A percentile compares a stretch with the other conserved stretches of the same genome.
Evolutionary conservation across 495 filamentous ascomycete genomes (phyloP).

Genomic region (Penicillium canescens): DNA sequence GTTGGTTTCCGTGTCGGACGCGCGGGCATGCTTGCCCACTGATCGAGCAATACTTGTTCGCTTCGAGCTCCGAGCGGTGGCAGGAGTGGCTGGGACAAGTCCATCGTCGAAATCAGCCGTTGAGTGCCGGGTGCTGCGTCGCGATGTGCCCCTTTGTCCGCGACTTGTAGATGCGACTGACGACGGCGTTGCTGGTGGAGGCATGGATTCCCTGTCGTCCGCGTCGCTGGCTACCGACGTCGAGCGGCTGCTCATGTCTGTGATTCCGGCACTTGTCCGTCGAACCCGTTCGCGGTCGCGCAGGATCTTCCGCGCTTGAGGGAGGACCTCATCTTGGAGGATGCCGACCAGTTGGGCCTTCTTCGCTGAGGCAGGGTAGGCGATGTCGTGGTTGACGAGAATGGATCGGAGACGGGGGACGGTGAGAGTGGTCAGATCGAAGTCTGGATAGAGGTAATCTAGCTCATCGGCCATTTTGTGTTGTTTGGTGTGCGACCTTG

Average conservation of each 20-base stretch:
- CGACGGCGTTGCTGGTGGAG: constrained; percentile 48
- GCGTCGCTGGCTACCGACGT: constrained; percentile 47
- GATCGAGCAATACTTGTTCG: constrained; percentile 34
- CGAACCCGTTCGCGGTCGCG: constrained; percentile 72
- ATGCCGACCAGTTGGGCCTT: constrained; percentile 84
- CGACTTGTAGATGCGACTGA: constrained; percentile 44
- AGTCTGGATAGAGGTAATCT: constrained; percentile 80
- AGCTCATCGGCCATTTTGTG: constrained; percentile 64
- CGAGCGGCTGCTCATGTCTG: constrained; percentile 66
- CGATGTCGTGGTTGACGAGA: constrained; percentile 79
- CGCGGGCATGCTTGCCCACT: constrained; percentile 55
- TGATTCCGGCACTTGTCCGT: constrained; percentile 81
- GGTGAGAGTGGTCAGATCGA: constrained; percentile 80
- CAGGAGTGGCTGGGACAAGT: constrained; percentile 31
- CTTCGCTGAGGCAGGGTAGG: constrained; percentile 83
- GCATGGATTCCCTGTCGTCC: constrained; percentile 44
- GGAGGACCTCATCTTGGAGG: constrained; percentile 76
- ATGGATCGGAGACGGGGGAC: constrained; percentile 85
- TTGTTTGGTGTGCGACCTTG: constrained; percentile 2
- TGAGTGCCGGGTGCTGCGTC: constrained; percentile 38
- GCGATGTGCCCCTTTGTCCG: constrained; percentile 39
- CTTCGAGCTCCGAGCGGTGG: constrained; percentile 21
- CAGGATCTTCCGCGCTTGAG: constrained; percentile 73
- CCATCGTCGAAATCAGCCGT: constrained; percentile 39
- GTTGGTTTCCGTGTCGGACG: constrained; percentile 50